A percentile compares a stretch with the other conserved stretches of the same genome.
Evolutionary conservation across 805 yeast genomes (phyloP).

Genomic region (Saturnispora sanitii): DNA sequence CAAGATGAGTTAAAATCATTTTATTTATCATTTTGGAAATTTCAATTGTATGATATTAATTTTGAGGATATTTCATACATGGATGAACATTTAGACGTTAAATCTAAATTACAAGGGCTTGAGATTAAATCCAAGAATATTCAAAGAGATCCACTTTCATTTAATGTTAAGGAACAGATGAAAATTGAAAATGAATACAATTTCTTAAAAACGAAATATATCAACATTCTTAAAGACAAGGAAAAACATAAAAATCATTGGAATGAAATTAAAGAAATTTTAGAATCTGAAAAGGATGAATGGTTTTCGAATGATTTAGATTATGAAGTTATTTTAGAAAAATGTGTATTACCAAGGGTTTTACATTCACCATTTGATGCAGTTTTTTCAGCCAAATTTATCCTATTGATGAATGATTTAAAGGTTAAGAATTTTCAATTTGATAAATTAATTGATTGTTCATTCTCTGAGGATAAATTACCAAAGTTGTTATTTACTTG

Average conservation of each 20-base stretch:
- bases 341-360: constrained; percentile 67
- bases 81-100: constrained; percentile 33
- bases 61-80: constrained; percentile 43
- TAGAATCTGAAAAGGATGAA: constrained; percentile 20
- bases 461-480: constrained; percentile 37
- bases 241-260: constrained; percentile 36
- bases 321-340: constrained; percentile 34
- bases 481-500: constrained; percentile 55
- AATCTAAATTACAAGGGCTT: constrained; percentile 28
- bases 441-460: constrained; percentile 32
- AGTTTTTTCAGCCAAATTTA: constrained; percentile 50
- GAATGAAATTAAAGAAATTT: constrained; percentile 22
- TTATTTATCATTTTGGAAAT: constrained; percentile 61
- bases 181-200: constrained; percentile 18
- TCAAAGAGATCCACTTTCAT: constrained; percentile 19
- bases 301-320: constrained; percentile 35
- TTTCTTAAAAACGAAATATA: constrained; percentile 21
- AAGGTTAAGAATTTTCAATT: constrained; percentile 29
- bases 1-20: constrained; percentile 27
- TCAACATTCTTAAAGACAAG: constrained; percentile 31
- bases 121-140: constrained; percentile 28
- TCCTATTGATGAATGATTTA: constrained; percentile 39
- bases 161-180: constrained; percentile 16
- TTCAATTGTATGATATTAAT: constrained; percentile 61
- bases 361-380: constrained; percentile 81